Conservation (phyloP, 768 basidiomycete species). For the Suillus ampliporus region DNA sequence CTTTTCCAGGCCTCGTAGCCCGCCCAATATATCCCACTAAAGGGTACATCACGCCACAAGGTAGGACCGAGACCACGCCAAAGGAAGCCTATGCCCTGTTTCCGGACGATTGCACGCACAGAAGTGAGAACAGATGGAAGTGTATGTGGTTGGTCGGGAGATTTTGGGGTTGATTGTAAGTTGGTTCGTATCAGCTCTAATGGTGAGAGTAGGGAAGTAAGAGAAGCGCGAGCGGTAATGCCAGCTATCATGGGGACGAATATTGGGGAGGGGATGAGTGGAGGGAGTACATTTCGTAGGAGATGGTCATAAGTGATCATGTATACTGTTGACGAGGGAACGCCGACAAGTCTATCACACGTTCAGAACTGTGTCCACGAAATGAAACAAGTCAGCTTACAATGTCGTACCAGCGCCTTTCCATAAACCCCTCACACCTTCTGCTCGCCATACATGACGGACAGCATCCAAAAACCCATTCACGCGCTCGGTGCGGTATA, state of each 20-base stretch:
- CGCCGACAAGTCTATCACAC: conserved; percentile 73
- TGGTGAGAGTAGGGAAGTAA: conserved; percentile 83
- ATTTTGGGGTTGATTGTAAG: conserved; percentile 84
- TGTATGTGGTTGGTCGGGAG: conserved; percentile 73
- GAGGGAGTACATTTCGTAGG: conserved; percentile 63
- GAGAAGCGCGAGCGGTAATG: conserved; percentile 77
- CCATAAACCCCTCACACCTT: conserved; percentile 90
- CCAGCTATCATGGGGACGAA: conserved; percentile 82
- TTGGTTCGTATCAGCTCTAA: conserved; percentile 94
- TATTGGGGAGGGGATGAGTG: conserved; percentile 56
- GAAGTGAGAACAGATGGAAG: conserved; percentile 74
- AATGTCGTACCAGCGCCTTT: conserved; percentile 92
- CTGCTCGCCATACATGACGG: conserved; percentile 76
- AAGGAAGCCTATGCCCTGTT: conserved; percentile 70
- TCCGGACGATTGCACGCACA: conserved; percentile 61
- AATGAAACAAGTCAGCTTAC: conserved; percentile 50
- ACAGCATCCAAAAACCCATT: conserved; percentile 89
- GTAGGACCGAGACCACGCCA: conserved; percentile 94
- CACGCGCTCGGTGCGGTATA: conserved; percentile 73
- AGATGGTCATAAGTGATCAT: conserved; percentile 97
- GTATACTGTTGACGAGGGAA: conserved; percentile 91
- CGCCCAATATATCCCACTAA: conserved; percentile 97
- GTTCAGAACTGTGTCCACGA: conserved; percentile 16
- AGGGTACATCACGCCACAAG: conserved; percentile 97
- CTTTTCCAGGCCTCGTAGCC: conserved; percentile 88